A percentile compares a stretch with the other conserved stretches of the same genome.
Conservation (phyloP, 805 yeast genomes). For the Wickerhamiella occidentalis region DNA sequence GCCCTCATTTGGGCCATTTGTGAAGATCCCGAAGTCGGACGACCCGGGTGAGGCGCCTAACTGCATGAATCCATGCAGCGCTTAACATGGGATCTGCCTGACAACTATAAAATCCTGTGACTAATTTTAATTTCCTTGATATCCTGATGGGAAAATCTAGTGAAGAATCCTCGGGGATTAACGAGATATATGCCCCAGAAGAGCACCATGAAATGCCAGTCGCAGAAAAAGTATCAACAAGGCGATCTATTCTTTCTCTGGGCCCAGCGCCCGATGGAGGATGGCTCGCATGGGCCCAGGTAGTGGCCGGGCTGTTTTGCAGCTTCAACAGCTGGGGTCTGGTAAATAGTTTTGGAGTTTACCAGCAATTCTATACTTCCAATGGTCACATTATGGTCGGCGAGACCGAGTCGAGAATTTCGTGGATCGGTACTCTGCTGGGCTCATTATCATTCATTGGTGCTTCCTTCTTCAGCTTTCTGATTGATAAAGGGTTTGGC, state of each 20-base stretch:
- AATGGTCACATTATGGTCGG: conserved; percentile 4
- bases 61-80: not conserved
- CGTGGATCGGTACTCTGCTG: conserved; percentile 20
- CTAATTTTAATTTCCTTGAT: not conserved
- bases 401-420: conserved; percentile 17
- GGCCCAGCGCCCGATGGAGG: conserved; percentile 24
- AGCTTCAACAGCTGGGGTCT: conserved; percentile 23
- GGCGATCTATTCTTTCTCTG: not conserved
- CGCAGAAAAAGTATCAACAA: not conserved
- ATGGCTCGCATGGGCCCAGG: conserved; percentile 22
- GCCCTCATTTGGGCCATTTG: too few species aligned
- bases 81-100: not conserved
- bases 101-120: not conserved
- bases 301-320: conserved; percentile 18
- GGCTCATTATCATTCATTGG: conserved; percentile 18
- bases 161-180: not conserved
- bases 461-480: conserved; percentile 24
- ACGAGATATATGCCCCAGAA: not conserved
- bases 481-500: conserved; percentile 25
- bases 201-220: not conserved
- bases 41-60: not conserved
- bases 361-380: conserved; percentile 19
- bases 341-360: conserved; percentile 22
- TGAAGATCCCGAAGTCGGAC: not conserved
- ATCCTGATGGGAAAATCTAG: not conserved